Base-by-base conservation (phyloP, 2,329 filamentous ascomycete species). In the Sporothrix inflata region DNA sequence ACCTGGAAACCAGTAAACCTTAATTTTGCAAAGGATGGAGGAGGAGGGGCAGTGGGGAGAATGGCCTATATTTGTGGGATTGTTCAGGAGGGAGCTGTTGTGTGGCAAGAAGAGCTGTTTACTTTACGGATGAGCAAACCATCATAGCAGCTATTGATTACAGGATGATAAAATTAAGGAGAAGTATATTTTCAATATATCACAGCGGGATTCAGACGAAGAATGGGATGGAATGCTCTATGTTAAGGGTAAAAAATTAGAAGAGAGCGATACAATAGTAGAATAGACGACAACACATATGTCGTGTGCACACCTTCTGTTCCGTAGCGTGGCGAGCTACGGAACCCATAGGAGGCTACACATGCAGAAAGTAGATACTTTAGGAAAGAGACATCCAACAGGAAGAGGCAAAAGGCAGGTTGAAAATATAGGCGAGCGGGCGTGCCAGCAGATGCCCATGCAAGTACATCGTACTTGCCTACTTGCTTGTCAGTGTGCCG, bases 11-110 rank as follows among this genome's bases (percentile, higher is more conserved):
- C 12, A 16, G 60, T 1, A 42, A 61, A 21, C 38, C 38, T 63
- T 42, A 42, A 21, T 61, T n/a, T 38, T 45, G 42, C 42, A 24
- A 24, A 24, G n/a, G 4, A 19, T 40, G 12, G 30, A 30, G 21
- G 60, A 24, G 34, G n/a, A 63, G 60, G 38, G n/a, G 38, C 38
- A 42, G 60, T 63, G 60, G 60, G 34, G 34, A 24, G n/a, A 42
- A n/a, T n/a, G 55, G 24, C 30, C 21, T 21, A 21, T 55, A 21
- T 55, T 27, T 55, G 24, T 16, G 24, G 53, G 14, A 30, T 55
- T 24, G 27, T 16, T 60, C 14, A 51, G 6, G 47, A 42, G 12
- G 40, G 40, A 42, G 3, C 40, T 9, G 12, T 7, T 11, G 4
- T 42, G 40, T 42, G 40, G 40, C 30, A 34, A 6, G 30, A 6